Evolutionary conservation across 2,329 filamentous ascomycete genomes (phyloP), one percentile per base, ranked within the genome.

Genomic region (Aspergillus viridinutans): DNA sequence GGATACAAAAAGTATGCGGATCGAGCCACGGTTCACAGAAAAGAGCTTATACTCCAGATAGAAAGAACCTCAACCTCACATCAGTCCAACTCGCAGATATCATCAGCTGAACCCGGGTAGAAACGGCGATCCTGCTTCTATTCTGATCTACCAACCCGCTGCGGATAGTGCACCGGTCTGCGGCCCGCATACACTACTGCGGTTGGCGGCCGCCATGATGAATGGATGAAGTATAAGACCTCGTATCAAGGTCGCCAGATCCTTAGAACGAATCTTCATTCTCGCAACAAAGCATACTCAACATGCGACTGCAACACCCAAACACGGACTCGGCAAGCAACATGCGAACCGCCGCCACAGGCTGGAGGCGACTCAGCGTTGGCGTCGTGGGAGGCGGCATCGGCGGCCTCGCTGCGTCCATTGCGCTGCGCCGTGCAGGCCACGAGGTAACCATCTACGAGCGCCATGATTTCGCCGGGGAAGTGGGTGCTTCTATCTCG

Each of bases 401-500:
- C 53, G 82, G 82, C 25, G 82, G 83, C 42, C 70, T 84, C 50
- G 76, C 76, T 17, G 74, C 74, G 2, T 78, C 80, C 0, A 80
- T 82, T 50, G 77, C 82, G 1, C 74, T 85, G 5, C 76, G 81
- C 23, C 78, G 80, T 23, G 76, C 78, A 17, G 83, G 83, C 51
- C 81, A 84, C 67, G 69, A 73, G 4, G 81, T 84, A 2, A 87
- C 83, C 21, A 81, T 90, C 60, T 89, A 89, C 66, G 87, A 88
- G 67, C 81, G 82, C 40, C 78, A 81, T 35, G 84, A 89, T 68
- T 89, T 84, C 62, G 85, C 81, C 0, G 85, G 86, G 14, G 87
- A 90, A 67, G 85, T 87, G 0, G 87, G 87, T 12, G 85, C 85
- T 0, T 87, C 85, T 0, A 80, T 88, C 0, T 86, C 83, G 0